Percentiles rank a stretch among this genome's conserved stretches.
Conservation (phyloP, 2,329 filamentous ascomycete genomes). For the Fusarium verrucosum region DNA sequence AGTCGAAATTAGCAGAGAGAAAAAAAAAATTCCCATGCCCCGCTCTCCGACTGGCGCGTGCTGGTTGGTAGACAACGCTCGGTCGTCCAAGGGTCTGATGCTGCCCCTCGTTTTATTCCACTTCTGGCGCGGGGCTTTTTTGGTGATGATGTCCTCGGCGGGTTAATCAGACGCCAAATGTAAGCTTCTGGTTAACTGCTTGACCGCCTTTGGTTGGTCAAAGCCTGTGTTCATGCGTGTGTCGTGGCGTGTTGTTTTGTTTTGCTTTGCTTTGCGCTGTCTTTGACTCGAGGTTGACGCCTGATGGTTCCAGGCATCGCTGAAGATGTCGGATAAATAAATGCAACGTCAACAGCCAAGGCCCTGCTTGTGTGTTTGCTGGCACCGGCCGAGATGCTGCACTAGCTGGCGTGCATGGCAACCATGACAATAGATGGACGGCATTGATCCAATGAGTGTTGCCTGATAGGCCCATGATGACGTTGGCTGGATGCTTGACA, state of each 20-base stretch:
- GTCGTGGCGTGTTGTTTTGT: neutral
- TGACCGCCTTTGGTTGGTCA: constrained; percentile 10
- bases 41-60: constrained; percentile 23
- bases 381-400: constrained; percentile 16
- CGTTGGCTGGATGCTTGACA: constrained; percentile 8
- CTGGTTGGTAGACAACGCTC: constrained; percentile 12
- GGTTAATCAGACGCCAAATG: constrained; percentile 8
- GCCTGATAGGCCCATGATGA: constrained; percentile 13
- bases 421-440: neutral
- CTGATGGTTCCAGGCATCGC: constrained; percentile 1
- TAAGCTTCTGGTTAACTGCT: constrained; percentile 1
- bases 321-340: constrained; percentile 17
- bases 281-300: neutral
- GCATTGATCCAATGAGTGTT: constrained; percentile 7
- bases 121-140: constrained; percentile 39
- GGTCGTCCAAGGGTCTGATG: constrained; percentile 21
- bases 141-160: constrained; percentile 23
- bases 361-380: constrained; percentile 5
- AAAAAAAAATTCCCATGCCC: constrained; percentile 36
- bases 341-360: constrained; percentile 20
- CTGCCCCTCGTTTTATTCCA: constrained; percentile 36
- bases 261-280: neutral
- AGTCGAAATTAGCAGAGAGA: constrained; percentile 31
- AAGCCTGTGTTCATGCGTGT: neutral
- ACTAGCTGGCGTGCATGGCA: constrained; percentile 11